phyloP scores from a whole-genome alignment of 2,329 filamentous ascomycete species.

The Didymella pomorum region DNA sequence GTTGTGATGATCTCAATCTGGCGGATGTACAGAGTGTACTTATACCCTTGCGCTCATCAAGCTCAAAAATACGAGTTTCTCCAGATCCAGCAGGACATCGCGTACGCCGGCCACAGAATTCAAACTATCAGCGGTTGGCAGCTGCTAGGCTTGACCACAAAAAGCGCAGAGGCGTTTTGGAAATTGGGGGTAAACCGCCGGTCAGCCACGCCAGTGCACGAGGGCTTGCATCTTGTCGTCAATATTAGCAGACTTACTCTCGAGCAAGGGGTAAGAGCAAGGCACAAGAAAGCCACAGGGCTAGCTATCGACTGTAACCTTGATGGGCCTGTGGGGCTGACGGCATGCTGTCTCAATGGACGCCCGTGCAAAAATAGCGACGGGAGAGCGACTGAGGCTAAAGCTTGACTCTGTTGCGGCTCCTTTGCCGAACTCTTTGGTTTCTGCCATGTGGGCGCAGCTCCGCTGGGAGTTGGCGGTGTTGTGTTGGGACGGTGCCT shows the following conservation, averaged over 20 bases:
- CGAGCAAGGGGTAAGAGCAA: slow-evolving; percentile 20
- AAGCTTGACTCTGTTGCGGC: slow-evolving; percentile 24
- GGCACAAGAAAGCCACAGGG: slow-evolving; percentile 5
- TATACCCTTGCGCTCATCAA: slow-evolving; percentile 10
- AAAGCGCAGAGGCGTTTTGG: slow-evolving; percentile 11
- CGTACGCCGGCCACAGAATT: slow-evolving; percentile 18
- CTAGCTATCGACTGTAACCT: slow-evolving; percentile 6
- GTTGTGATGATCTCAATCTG: slow-evolving; percentile 22
- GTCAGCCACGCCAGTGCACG: slow-evolving; percentile 23
- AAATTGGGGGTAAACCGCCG: slow-evolving; percentile 15
- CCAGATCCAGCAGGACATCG: slow-evolving; percentile 15
- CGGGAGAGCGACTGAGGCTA: slow-evolving; percentile 30
- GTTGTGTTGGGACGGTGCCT: slow-evolving; percentile 2
- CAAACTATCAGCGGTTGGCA: slow-evolving; percentile 16
- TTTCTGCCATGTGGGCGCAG: slow-evolving; percentile 15
- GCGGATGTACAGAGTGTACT: slow-evolving; percentile 26
- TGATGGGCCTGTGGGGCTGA: slow-evolving; percentile 7
- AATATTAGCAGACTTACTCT: slow-evolving; percentile 15
- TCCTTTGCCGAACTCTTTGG: slow-evolving; percentile 10
- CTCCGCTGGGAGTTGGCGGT: slow-evolving; percentile 7
- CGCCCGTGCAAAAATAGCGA: slow-evolving; percentile 24
- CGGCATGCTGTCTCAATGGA: slow-evolving; percentile 6
- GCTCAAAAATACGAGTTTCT: not conserved
- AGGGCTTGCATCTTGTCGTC: slow-evolving; percentile 24
- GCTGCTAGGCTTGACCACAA: slow-evolving; percentile 12